phyloP scores from a whole-genome alignment of 2,329 filamentous ascomycete species.

The Diplodia seriata region DNA sequence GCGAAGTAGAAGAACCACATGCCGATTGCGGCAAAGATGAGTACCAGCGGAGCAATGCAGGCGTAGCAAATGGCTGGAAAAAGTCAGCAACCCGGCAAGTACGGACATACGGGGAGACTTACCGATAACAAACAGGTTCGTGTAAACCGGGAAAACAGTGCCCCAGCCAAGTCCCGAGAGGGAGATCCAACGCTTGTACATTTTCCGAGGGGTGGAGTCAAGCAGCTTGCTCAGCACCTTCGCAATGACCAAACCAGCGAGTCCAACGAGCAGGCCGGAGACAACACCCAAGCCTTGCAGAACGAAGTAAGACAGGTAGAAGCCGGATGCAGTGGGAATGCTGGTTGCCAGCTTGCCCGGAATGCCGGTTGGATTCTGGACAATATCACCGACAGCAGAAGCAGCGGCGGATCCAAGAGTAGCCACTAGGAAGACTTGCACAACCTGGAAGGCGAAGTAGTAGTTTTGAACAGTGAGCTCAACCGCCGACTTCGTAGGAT shows the following conservation, averaged over 20 bases:
- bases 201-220: constrained; percentile 70
- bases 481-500: constrained; percentile 77
- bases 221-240: constrained; percentile 76
- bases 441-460: constrained; percentile 89
- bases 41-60: constrained; percentile 56
- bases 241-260: constrained; percentile 75
- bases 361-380: constrained; percentile 66
- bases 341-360: constrained; percentile 72
- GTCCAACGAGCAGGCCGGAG: constrained; percentile 75
- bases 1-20: constrained; percentile 55
- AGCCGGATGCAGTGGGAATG: constrained; percentile 85
- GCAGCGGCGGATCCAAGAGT: constrained; percentile 84
- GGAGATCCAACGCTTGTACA: constrained; percentile 45
- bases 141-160: constrained; percentile 50
- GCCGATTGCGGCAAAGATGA: constrained; percentile 55
- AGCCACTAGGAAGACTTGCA: constrained; percentile 90
- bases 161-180: constrained; percentile 49
- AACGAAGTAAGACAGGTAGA: constrained; percentile 95
- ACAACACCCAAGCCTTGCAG: constrained; percentile 87
- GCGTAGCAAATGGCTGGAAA: constrained; percentile 54
- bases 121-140: constrained; percentile 52
- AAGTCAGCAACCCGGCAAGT: constrained; percentile 2
- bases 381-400: constrained; percentile 63
- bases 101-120: constrained; percentile 44
- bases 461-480: constrained; percentile 90